Evolutionary conservation across 2,329 filamentous ascomycete genomes (phyloP).

Genomic region (Pseudocercospora macadamiae): DNA sequence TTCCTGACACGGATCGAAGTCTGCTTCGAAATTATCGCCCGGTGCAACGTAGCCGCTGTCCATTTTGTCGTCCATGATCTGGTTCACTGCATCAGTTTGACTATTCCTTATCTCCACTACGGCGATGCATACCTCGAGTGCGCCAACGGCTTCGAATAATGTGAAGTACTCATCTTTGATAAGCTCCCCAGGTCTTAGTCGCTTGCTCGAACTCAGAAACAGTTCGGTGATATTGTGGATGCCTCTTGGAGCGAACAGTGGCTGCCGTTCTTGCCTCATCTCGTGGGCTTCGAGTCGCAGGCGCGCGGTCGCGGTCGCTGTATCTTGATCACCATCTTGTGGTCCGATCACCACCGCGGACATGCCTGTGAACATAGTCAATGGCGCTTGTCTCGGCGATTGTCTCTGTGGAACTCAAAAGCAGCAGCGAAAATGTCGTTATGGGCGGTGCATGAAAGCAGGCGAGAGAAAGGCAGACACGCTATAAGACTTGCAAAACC

Average conservation of each 20-base stretch:
- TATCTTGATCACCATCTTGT: not conserved
- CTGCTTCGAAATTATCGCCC: slow-evolving; percentile 79
- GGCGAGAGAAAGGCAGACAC: not conserved
- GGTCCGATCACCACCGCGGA: not conserved
- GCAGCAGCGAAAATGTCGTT: too few relatives aligned
- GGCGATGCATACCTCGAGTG: slow-evolving; percentile 62
- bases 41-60: slow-evolving; percentile 84
- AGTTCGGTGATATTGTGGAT: slow-evolving; percentile 40
- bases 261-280: slow-evolving; percentile 15
- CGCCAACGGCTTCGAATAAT: slow-evolving; percentile 89
- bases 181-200: slow-evolving; percentile 75
- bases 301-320: slow-evolving; percentile 17
- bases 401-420: too few relatives aligned
- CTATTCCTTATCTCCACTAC: not conserved
- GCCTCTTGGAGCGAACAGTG: slow-evolving; percentile 10
- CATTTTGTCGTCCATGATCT: slow-evolving; percentile 99
- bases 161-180: slow-evolving; percentile 95
- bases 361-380: not conserved
- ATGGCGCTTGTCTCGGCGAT: not conserved
- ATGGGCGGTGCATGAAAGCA: not conserved
- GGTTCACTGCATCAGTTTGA: slow-evolving; percentile 14
- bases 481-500: not conserved
- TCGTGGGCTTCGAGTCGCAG: slow-evolving; percentile 31
- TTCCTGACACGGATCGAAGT: slow-evolving; percentile 41
- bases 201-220: slow-evolving; percentile 38